Evolutionary conservation across 1,139 yeast genomes (phyloP).

Genomic region (Kluyveromyces sp.): DNA sequence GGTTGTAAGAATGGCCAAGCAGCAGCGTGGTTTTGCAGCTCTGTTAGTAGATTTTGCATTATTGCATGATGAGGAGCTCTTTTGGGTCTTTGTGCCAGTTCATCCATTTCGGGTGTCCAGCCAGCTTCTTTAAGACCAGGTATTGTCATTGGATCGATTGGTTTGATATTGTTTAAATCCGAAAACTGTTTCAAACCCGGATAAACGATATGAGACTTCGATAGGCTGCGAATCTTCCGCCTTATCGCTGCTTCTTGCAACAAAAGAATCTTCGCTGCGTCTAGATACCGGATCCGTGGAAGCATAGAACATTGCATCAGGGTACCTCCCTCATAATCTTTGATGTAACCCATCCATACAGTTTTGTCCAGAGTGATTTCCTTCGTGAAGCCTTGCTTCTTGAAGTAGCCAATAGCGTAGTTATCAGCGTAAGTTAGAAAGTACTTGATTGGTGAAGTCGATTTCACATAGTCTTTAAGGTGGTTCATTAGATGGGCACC

Average conservation of each 20-base stretch:
- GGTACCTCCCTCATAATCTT: constrained; percentile 98
- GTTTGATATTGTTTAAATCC: constrained; percentile 43
- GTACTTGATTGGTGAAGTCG: constrained; percentile 79
- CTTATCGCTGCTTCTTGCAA: constrained; percentile 89
- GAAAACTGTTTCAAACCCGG: constrained; percentile 75
- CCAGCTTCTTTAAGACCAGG: constrained; percentile 92
- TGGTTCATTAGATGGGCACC: constrained; percentile 99
- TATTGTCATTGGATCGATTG: constrained; percentile 65
- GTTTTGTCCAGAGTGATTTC: constrained; percentile 80
- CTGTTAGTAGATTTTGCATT: constrained; percentile 82
- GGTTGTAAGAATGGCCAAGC: constrained; percentile 99
- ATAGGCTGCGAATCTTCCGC: constrained; percentile 71
- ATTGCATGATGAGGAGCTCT: constrained; percentile 92
- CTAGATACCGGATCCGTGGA: constrained; percentile 80
- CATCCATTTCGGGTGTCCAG: constrained; percentile 98
- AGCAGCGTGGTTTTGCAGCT: constrained; percentile 87
- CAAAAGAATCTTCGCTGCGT: constrained; percentile 75
- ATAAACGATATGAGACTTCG: constrained; percentile 71
- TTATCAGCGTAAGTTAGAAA: constrained; percentile 96
- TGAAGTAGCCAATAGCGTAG: constrained; percentile 96
- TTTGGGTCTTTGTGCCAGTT: constrained; percentile 88
- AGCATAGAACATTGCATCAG: constrained; percentile 95
- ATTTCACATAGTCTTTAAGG: constrained; percentile 86
- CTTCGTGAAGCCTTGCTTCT: constrained; percentile 95
- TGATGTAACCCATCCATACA: constrained; percentile 97